Evolutionary conservation across 768 basidiomycete species (phyloP).

Genomic region (Phaeotremella skinneri): DNA sequence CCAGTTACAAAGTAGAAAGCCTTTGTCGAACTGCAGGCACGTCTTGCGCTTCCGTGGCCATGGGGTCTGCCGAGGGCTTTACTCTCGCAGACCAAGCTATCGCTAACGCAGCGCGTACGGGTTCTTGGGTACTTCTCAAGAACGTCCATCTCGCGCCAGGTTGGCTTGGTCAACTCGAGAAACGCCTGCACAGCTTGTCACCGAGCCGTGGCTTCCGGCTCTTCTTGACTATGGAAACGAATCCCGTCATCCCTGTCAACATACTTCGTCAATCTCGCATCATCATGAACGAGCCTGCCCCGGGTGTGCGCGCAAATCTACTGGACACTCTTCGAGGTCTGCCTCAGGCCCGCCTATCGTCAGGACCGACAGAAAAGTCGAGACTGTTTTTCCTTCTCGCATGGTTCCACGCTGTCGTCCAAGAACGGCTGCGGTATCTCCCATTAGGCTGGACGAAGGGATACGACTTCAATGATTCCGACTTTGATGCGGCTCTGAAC

Average conservation of each 20-base stretch:
- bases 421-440: conserved; percentile 92
- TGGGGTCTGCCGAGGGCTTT: conserved; percentile 99
- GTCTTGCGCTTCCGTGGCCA: conserved; percentile 84
- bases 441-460: conserved; percentile 95
- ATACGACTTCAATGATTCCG: conserved; percentile 99
- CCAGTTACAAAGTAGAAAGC: conserved; percentile 71
- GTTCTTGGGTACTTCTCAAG: conserved; percentile 94
- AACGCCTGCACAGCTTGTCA: conserved; percentile 87
- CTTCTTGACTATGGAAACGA: conserved; percentile 98
- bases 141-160: conserved; percentile 94
- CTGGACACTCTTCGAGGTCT: conserved; percentile 82
- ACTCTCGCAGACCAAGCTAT: conserved; percentile 94
- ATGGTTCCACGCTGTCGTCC: conserved; percentile 98
- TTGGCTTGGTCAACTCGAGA: conserved; percentile 95
- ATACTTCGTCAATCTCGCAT: conserved; percentile 93
- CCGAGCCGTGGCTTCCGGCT: conserved; percentile 89
- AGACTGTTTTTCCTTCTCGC: conserved; percentile 93
- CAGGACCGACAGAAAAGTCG: conserved; percentile 89
- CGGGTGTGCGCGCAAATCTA: conserved; percentile 93
- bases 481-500: conserved; percentile 85
- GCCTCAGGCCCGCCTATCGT: conserved; percentile 63
- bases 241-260: conserved; percentile 90
- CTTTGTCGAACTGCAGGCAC: conserved; percentile 60
- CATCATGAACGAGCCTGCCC: conserved; percentile 98
- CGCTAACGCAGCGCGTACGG: conserved; percentile 83